phyloP scores from a whole-genome alignment of 1,284 basidiomycete species.

The Cerrena zonata region DNA sequence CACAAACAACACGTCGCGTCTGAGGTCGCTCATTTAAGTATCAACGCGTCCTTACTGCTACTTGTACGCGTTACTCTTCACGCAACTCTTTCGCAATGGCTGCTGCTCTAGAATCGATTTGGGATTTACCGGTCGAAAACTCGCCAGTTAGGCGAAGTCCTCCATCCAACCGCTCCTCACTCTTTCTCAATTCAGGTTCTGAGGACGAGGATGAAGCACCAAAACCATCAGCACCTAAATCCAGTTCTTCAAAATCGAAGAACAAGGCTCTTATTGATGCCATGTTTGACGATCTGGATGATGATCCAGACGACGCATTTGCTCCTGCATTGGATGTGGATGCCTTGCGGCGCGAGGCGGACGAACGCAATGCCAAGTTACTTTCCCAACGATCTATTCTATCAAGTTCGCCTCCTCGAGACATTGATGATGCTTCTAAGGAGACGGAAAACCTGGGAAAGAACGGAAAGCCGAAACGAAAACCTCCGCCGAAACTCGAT shows the following conservation, averaged over 20 bases:
- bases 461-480: slow-evolving; percentile 37
- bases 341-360: slow-evolving; percentile 48
- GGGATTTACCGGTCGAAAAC: slow-evolving; percentile 37
- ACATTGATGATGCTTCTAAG: slow-evolving; percentile 18
- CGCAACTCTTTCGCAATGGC: slow-evolving; percentile 13
- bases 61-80: neutral
- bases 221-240: slow-evolving; percentile 10
- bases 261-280: slow-evolving; percentile 47
- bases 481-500: slow-evolving; percentile 59
- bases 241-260: slow-evolving; percentile 7
- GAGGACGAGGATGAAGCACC: slow-evolving; percentile 41
- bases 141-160: slow-evolving; percentile 17
- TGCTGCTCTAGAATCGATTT: slow-evolving; percentile 39
- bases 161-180: slow-evolving; percentile 32
- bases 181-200: slow-evolving; percentile 55
- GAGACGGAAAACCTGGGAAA: slow-evolving; percentile 17
- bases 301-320: slow-evolving; percentile 29
- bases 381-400: slow-evolving; percentile 39
- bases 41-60: neutral
- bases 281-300: slow-evolving; percentile 55
- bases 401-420: slow-evolving; percentile 43
- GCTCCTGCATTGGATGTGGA: slow-evolving; percentile 46
- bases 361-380: slow-evolving; percentile 34
- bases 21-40: neutral
- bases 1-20: slow-evolving; percentile 11